Conservation (phyloP, 2,329 filamentous ascomycete genomes). For the Diaporthe humulicola region DNA sequence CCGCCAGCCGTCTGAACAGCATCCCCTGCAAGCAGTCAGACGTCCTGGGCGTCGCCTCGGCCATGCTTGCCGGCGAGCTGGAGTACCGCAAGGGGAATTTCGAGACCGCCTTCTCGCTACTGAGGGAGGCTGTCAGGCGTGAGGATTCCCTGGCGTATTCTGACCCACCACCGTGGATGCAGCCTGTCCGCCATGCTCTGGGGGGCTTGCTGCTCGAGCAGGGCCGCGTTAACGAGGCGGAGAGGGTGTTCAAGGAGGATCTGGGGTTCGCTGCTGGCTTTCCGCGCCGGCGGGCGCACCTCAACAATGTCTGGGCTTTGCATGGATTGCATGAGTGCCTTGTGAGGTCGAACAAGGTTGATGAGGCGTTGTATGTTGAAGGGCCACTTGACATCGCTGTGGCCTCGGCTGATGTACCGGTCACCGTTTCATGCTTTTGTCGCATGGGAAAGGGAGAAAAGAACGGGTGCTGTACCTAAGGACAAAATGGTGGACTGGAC, state of each 20-base stretch:
- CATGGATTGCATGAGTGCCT: conserved; percentile 9
- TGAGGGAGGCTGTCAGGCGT: background rate
- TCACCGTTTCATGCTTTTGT: background rate
- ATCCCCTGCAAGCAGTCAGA: background rate
- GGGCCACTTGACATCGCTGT: background rate
- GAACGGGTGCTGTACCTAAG: background rate
- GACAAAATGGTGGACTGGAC: background rate
- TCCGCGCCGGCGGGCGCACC: background rate
- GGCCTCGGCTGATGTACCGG: background rate
- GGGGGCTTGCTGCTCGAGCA: background rate
- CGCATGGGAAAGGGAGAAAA: background rate
- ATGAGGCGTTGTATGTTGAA: background rate
- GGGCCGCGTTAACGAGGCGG: background rate
- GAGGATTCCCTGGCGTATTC: background rate
- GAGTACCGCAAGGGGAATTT: background rate
- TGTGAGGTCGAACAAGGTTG: background rate
- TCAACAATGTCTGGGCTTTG: background rate
- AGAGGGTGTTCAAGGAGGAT: background rate
- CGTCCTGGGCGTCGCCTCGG: background rate
- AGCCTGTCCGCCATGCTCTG: background rate
- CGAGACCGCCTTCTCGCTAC: background rate
- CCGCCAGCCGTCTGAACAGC: background rate
- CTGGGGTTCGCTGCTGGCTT: background rate
- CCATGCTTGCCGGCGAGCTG: conserved; percentile 5
- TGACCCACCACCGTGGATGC: background rate